phyloP scores from a whole-genome alignment of 768 basidiomycete species.

The Pleurotus eryngii region DNA sequence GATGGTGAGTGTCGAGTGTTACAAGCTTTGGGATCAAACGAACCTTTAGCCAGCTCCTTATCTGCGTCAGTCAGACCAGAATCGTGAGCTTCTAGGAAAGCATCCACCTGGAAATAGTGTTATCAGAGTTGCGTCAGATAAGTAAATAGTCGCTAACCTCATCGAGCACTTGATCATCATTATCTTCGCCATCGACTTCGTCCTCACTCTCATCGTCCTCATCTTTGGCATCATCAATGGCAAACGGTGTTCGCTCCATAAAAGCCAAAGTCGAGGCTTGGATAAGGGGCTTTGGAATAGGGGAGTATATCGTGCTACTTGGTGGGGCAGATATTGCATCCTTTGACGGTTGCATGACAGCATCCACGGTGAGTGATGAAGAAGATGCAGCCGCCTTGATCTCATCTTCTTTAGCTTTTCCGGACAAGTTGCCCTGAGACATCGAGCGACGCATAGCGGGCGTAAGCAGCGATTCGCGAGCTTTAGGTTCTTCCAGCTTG shows the following conservation, averaged over 20 bases:
- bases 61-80: conserved; percentile 79
- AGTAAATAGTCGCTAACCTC: conserved; percentile 50
- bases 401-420: conserved; percentile 30
- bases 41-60: conserved; percentile 74
- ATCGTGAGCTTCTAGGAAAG: conserved; percentile 93
- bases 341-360: conserved; percentile 27
- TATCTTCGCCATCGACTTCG: conserved; percentile 51
- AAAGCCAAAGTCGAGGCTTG: conserved; percentile 77
- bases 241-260: conserved; percentile 92
- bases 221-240: conserved; percentile 92
- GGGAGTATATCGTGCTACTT: conserved; percentile 42
- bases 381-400: conserved; percentile 32
- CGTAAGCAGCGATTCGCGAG: conserved; percentile 81
- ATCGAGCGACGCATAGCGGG: conserved; percentile 60
- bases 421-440: conserved; percentile 49
- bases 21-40: conserved; percentile 12
- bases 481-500: conserved; percentile 81
- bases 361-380: conserved; percentile 51
- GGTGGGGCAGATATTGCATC: conserved; percentile 25
- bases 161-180: conserved; percentile 82
- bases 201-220: conserved; percentile 73
- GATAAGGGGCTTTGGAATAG: conserved; percentile 53
- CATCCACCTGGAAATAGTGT: conserved; percentile 66
- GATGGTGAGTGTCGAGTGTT: background rate
- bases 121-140: too few relatives aligned